Evolutionary conservation across 164 flowering plant species (phyloP), one percentile per base, ranked within the genome.

Genomic region (Aristolochia californica): DNA sequence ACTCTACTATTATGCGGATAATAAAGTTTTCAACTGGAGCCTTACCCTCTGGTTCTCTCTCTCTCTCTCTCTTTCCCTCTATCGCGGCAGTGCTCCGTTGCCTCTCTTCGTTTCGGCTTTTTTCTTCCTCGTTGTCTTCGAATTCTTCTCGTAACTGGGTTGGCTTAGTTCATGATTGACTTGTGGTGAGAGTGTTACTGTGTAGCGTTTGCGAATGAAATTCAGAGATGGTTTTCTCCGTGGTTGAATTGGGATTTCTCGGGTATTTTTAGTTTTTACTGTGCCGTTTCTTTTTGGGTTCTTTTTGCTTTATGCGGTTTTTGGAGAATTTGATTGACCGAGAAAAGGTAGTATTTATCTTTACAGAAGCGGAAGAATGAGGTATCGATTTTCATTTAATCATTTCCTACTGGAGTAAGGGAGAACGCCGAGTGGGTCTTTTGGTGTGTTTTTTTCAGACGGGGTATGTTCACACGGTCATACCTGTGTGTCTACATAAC

Each of bases 351-450:
- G 51, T 57, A 38, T 45, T 57, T 45, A 44, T 57, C 60, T 44
- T 20, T 38, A 24, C n/a, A n/a, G n/a, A n/a, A n/a, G n/a, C n/a
- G n/a, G n/a, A n/a, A 60, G 68, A 69, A 62, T 61, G 53, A 58
- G 70, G 65, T 60, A 69, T 70, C 76, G 72, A 68, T 59, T 76
- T 75, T 73, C 74, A 65, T 13, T 15, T 26, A 23, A 25, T n/a
- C 51, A 48, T 27, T 51, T 57, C 40, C 40, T 12, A 34, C 40
- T 34, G 40, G 40, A 34, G 40, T 34, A 34, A 34, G 40, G 40
- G 40, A 34, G 40, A 34, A 7, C 11, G 40, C 40, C 40, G 40
- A 34, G 40, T 34, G 40, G 40, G 40, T 34, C 40, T 34, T n/a
- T n/a, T 34, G 40, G 40, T 7, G 40, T 34, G 7, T 34, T 34